Evolutionary conservation across 768 basidiomycete species (phyloP).

Genomic region (Amanita pallidorosea): DNA sequence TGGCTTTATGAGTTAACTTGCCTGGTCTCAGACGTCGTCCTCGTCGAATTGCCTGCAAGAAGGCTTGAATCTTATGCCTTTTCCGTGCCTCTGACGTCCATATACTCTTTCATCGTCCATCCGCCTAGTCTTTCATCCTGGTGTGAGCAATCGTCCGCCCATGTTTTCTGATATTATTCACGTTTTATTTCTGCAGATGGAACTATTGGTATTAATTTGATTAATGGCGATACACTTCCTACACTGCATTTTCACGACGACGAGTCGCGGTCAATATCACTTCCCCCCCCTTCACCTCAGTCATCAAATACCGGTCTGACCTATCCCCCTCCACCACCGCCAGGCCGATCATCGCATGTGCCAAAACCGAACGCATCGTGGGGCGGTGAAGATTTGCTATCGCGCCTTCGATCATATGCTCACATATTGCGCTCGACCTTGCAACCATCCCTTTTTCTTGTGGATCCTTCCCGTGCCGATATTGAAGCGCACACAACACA

Average conservation of each 20-base stretch:
- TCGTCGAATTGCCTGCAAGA: slow-evolving; percentile 76
- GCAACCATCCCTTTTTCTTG: slow-evolving; percentile 76
- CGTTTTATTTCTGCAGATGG: slow-evolving; percentile 46
- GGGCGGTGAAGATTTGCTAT: slow-evolving; percentile 84
- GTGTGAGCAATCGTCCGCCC: slow-evolving; percentile 31
- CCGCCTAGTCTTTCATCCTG: slow-evolving; percentile 79
- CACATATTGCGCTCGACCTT: slow-evolving; percentile 79
- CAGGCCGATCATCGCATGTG: slow-evolving; percentile 30
- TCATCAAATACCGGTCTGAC: slow-evolving; percentile 26
- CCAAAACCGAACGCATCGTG: slow-evolving; percentile 45
- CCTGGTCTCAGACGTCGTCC: slow-evolving; percentile 52
- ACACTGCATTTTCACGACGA: slow-evolving; percentile 96
- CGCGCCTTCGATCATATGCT: slow-evolving; percentile 64
- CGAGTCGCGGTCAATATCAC: slow-evolving; percentile 73
- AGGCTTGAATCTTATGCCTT: slow-evolving; percentile 90
- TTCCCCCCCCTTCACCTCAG: slow-evolving; percentile 20
- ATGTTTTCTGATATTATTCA: slow-evolving; percentile 10
- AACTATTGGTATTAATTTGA: slow-evolving; percentile 80
- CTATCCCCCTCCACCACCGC: slow-evolving; percentile 55
- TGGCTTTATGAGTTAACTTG: background rate
- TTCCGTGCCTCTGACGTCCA: slow-evolving; percentile 82
- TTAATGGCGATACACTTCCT: slow-evolving; percentile 75
- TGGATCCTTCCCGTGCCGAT: slow-evolving; percentile 91
- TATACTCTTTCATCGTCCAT: slow-evolving; percentile 83
- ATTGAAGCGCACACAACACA: slow-evolving; percentile 83